Conservation (phyloP, 1,139 yeast genomes). For the Yamadazyma triangularis region DNA sequence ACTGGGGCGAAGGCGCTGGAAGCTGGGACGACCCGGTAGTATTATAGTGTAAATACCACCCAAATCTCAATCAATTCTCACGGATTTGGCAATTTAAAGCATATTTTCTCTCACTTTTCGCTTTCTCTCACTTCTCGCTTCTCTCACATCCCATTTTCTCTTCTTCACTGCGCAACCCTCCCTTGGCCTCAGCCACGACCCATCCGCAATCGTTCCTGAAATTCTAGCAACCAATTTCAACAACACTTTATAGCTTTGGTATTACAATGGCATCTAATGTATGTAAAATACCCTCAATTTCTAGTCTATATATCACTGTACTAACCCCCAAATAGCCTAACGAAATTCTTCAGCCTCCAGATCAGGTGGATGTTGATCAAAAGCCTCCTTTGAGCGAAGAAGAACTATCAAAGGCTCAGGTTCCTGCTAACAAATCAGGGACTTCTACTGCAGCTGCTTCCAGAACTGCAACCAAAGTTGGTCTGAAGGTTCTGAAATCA, state of each 20-base stretch:
- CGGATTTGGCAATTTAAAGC: background rate
- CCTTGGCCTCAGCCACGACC: background rate
- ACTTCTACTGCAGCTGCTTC: slow-evolving; percentile 6
- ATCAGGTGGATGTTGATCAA: slow-evolving; percentile 16
- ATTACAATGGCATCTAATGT: background rate
- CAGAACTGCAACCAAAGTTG: slow-evolving; percentile 1
- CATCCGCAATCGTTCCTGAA: background rate
- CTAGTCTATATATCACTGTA: slow-evolving; percentile 8
- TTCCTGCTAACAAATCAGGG: slow-evolving; percentile 3
- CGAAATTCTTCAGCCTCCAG: slow-evolving; percentile 22
- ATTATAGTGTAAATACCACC: slow-evolving; percentile 6
- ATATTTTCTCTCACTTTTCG: too few species aligned
- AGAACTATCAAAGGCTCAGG: slow-evolving; percentile 6
- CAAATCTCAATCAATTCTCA: background rate
- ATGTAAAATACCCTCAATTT: slow-evolving; percentile 1
- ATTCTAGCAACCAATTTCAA: background rate
- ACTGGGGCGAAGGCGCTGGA: slow-evolving; percentile 20
- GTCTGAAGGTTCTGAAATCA: background rate
- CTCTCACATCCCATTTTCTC: too few species aligned
- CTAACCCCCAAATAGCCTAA: slow-evolving; percentile 18
- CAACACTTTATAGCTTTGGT: background rate
- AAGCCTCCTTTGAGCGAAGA: slow-evolving; percentile 10
- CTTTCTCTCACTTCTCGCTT: too few species aligned
- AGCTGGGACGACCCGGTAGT: slow-evolving; percentile 37
- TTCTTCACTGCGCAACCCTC: background rate